Conservation (phyloP, 306 rosid genomes). For the Medicago lupulina region DNA sequence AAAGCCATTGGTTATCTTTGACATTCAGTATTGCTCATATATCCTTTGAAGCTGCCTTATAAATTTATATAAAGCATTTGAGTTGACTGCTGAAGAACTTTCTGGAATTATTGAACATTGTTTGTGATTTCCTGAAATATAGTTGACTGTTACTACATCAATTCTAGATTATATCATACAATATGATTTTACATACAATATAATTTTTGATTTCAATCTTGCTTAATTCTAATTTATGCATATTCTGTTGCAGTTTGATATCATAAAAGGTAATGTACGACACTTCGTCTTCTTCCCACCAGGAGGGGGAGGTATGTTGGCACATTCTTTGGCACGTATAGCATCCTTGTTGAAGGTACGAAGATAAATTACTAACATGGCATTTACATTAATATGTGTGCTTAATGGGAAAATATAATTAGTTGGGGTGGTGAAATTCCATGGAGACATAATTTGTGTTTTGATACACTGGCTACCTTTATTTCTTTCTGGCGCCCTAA, state of each 20-base stretch:
- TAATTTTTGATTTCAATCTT: constrained; percentile 27
- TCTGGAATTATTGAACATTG: constrained; percentile 30
- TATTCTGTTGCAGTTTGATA: constrained; percentile 71
- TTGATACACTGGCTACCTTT: not conserved
- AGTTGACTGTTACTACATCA: constrained; percentile 16
- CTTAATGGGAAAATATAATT: constrained; percentile 32
- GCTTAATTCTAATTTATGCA: constrained; percentile 44
- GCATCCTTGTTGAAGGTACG: constrained; percentile 92
- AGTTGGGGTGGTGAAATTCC: constrained; percentile 24
- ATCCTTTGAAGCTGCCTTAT: constrained; percentile 26
- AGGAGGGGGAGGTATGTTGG: constrained; percentile 82
- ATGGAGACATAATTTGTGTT: constrained; percentile 4
- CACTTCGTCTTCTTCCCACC: constrained; percentile 82
- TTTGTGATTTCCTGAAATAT: constrained; percentile 17
- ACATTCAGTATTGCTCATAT: constrained; percentile 27
- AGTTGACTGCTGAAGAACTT: constrained; percentile 24
- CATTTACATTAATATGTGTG: constrained; percentile 23
- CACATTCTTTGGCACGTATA: constrained; percentile 77
- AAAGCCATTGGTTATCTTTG: constrained; percentile 11
- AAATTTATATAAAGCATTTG: constrained; percentile 21
- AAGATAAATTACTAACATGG: constrained; percentile 32
- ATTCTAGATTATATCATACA: constrained; percentile 2
- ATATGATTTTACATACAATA: constrained; percentile 8
- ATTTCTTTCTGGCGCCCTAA: constrained; percentile 24
- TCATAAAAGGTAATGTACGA: constrained; percentile 70